Base-by-base conservation (phyloP, 129 eudicot species). In the Flaveria ramosissima region DNA sequence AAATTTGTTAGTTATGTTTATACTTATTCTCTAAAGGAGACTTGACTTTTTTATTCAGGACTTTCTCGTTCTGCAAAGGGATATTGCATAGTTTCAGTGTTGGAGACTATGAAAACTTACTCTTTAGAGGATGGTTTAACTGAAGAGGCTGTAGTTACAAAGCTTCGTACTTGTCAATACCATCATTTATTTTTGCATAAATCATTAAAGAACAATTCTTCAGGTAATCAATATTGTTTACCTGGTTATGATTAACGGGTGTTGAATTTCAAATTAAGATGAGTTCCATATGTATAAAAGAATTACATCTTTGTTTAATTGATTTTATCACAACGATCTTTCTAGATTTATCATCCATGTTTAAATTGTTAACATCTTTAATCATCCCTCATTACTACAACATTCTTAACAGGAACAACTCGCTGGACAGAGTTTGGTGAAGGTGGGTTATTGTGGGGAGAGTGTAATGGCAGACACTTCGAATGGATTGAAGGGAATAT, bases 371-470 rank as follows among this genome's bases (percentile, higher is more conserved):
- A 42, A 27, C 60, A 27, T 59, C 68, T 23, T 69, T n/a, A 43
- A 45, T 74, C 68, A 36, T n/a, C 76, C 24, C 63, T 74, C 74
- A 52, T 6, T 32, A 36, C 21, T 56, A 77, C 17, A 60, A 66
- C 80, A 45, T 72, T 59, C 64, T 82, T 68, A 76, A 68, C 86
- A 95, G 99, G 99, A 73, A 95, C 95, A 43, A 75, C 87, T 78
- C 94, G 92, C 47, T 95, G 99, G 99, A 85, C 89, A 48, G 97
- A 91, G 80, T 95, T 89, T 84, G 97, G 99, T 75, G 97, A 92
- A 85, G 99, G 97, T 77, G 99, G 99, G 66, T 83, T 89, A 74
- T 74, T 95, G 85, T 92, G 99, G 97, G 96, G 92, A 65, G 99
- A 92, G 81, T 95, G 99, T 80, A 88, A 78, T 63, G 82, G 87